Evolutionary conservation across 495 filamentous ascomycete species (phyloP), one percentile per base, ranked within the genome.

Genomic region (Podospora anserina): DNA sequence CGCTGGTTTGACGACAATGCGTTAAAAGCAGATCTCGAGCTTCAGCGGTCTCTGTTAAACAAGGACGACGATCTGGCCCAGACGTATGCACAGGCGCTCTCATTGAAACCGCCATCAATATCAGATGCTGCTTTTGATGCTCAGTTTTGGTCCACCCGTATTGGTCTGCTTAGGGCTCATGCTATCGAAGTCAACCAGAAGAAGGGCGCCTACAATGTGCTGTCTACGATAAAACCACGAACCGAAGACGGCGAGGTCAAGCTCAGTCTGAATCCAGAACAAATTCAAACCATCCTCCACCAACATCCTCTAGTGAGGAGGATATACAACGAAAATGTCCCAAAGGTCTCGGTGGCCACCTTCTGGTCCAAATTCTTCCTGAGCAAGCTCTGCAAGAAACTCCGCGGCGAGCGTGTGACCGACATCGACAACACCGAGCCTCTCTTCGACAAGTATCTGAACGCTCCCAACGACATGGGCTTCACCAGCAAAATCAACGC

Each of bases 341-440:
- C 95, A 3, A 91, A 91, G 68, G 75, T 97, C 28, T 85, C 81
- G 56, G 91, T 96, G 74, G 83, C 85, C 65, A 88, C 90, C 30
- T 99, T 98, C 76, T 98, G 94, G 94, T 88, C 87, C 15, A 85
- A 91, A 56, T 99, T 99, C 78, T 98, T 99, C 80, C 85, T 90
- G 71, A 94, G 91, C 76, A 85, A 90, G 58, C 82, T 99, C 18
- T 93, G 91, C 67, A 97, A 97, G 78, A 94, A 94, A 75, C 81
- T 99, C 58, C 92, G 92, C 63, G 95, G 95, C 34, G 92, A 97
- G 79, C 89, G 91, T 44, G 86, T 96, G 26, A 86, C 86, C 1
- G 92, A 93, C 7, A 81, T 81, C 0, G 94, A 97, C 76, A 78
- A 87, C 32, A 84, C 85, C 1, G 92, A 97, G 77, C 80, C 85